Conservation (phyloP, 2,329 filamentous ascomycete species). For the Cladosporium velox region DNA sequence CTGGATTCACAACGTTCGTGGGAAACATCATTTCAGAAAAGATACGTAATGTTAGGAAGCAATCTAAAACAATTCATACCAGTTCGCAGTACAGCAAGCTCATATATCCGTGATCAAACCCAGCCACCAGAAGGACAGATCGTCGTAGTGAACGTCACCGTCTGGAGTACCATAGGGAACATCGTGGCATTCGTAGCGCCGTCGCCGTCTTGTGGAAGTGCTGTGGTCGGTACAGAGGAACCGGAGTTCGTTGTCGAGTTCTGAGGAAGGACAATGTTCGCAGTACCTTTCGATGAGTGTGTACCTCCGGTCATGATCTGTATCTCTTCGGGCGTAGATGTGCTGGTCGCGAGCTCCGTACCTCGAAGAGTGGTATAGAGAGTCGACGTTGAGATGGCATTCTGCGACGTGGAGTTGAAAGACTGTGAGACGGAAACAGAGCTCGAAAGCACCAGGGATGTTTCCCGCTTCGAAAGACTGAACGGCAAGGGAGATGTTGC, state of each 20-base stretch:
- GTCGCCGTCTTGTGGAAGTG: not conserved
- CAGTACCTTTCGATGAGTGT: not conserved
- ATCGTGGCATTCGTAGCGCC: not conserved
- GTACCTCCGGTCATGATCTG: not conserved
- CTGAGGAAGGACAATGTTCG: not conserved
- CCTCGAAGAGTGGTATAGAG: not conserved
- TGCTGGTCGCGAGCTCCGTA: not conserved
- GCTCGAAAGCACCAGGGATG: not conserved
- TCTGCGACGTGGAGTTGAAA: not conserved
- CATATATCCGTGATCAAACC: not conserved
- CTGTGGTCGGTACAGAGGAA: too few relatives aligned
- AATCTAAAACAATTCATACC: not conserved
- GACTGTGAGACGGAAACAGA: not conserved
- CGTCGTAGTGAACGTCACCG: conserved; percentile 6
- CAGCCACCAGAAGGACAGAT: not conserved
- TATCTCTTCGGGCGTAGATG: too few relatives aligned
- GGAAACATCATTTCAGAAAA: too few relatives aligned
- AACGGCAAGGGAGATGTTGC: not conserved
- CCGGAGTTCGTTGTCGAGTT: not conserved
- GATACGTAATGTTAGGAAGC: too few relatives aligned
- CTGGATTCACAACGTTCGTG: too few relatives aligned
- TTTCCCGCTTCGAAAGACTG: not conserved
- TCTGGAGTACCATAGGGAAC: not conserved
- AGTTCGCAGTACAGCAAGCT: not conserved
- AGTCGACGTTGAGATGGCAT: not conserved